These are phyloP conservation scores for Hura crepitans DNA, from an alignment of 441 rosid genomes.

Conservation along the genomic window DNA sequence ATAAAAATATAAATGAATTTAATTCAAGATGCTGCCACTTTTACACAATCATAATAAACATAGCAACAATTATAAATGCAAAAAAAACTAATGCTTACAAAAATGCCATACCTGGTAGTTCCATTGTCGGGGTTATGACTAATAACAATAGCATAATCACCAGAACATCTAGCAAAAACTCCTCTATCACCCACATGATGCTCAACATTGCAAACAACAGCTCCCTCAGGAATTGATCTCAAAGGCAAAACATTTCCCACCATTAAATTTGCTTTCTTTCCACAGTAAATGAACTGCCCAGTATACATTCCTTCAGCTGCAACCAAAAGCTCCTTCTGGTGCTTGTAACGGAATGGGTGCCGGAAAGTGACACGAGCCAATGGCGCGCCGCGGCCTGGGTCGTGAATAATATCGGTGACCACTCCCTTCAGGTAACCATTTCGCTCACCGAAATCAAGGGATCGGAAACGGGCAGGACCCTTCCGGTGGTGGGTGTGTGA, in stretches of 20 bases:
- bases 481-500: conserved; percentile 12
- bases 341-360: conserved; percentile 8
- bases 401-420: conserved; percentile 6
- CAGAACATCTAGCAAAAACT: background rate
- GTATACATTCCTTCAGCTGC: conserved; percentile 1
- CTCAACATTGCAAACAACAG: conserved; percentile 9
- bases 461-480: conserved; percentile 10
- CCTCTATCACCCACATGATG: conserved; percentile 11
- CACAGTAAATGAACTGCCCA: conserved; percentile 6
- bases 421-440: conserved; percentile 10
- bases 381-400: conserved; percentile 7
- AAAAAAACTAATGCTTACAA: background rate
- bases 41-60: background rate
- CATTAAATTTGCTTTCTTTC: conserved; percentile 5
- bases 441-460: conserved; percentile 11
- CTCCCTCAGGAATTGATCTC: conserved; percentile 5
- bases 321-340: conserved; percentile 13
- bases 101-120: background rate
- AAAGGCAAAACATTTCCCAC: conserved; percentile 4
- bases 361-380: conserved; percentile 2
- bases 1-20: background rate
- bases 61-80: too few relatives aligned
- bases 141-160: conserved; percentile 8
- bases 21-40: background rate
- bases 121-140: conserved; percentile 14